A percentile compares a stretch with the other conserved stretches of the same genome.
Conservation (phyloP, 106 monocot species). For the Dioscorea alata region DNA sequence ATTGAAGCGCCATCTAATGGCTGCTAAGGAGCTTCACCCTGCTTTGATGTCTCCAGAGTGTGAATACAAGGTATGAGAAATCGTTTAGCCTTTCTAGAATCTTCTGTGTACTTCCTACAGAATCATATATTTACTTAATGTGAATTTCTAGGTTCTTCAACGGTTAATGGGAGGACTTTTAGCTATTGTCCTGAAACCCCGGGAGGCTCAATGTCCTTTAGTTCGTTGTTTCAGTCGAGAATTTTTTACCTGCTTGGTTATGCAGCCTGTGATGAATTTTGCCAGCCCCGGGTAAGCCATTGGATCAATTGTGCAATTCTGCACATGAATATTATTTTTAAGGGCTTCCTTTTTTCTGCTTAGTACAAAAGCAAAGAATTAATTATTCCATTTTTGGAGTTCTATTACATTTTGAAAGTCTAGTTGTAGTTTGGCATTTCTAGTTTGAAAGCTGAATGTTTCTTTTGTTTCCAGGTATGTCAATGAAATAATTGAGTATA, state of each 20-base stretch:
- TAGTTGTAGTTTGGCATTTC: too few relatives aligned
- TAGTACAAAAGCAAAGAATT: too few relatives aligned
- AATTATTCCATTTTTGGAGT: too few relatives aligned
- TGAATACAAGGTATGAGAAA: constrained; percentile 74
- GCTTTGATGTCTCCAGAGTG: constrained; percentile 77
- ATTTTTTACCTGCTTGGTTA: constrained; percentile 73
- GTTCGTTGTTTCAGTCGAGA: constrained; percentile 67
- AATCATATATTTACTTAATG: constrained; percentile 10
- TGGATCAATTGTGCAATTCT: background rate
- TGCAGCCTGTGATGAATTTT: constrained; percentile 85
- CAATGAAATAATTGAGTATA: constrained; percentile 83
- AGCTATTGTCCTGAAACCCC: constrained; percentile 62
- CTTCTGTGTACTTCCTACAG: background rate
- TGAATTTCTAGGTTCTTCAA: constrained; percentile 73
- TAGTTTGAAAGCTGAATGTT: too few relatives aligned
- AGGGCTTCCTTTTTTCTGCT: too few relatives aligned
- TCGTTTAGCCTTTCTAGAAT: background rate
- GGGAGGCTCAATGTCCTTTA: constrained; percentile 78
- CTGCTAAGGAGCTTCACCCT: constrained; percentile 80
- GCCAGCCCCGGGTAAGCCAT: constrained; percentile 75
- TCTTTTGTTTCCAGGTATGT: constrained; percentile 56
- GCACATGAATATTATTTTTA: background rate
- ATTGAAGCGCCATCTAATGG: constrained; percentile 70
- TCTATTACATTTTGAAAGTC: too few relatives aligned
- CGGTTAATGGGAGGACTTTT: constrained; percentile 71